These are phyloP conservation scores for Tetrapisispora arboricola DNA, from an alignment of 805 yeast species.

Conservation along the genomic window DNA sequence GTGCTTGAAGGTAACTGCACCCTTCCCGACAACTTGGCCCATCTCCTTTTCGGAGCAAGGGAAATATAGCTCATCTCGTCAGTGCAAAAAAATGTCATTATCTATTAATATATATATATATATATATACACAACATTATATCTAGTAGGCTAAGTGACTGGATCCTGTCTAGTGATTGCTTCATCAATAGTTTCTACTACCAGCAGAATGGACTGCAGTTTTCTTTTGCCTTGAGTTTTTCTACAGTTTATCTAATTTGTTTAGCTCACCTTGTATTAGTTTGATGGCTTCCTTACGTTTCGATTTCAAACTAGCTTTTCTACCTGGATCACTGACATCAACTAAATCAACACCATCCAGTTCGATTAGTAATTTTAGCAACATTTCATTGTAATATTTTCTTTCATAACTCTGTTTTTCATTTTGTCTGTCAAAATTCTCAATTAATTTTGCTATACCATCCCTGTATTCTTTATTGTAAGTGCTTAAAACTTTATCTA, in stretches of 20 bases:
- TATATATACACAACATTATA: too few relatives aligned
- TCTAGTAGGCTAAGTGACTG: too few relatives aligned
- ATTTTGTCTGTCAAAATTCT: constrained; percentile 12
- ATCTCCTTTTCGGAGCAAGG: too few relatives aligned
- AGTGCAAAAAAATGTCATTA: too few relatives aligned
- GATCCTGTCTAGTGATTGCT: too few relatives aligned
- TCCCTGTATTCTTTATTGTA: constrained; percentile 20
- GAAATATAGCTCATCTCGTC: too few relatives aligned
- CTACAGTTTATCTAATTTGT: constrained; percentile 36
- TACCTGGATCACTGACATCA: constrained; percentile 29
- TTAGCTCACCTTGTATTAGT: constrained; percentile 48
- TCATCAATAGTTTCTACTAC: not conserved
- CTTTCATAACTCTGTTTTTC: constrained; percentile 34
- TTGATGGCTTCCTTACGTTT: constrained; percentile 52
- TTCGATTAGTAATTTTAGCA: constrained; percentile 54
- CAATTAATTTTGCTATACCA: constrained; percentile 14
- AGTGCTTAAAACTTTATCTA: constrained; percentile 19
- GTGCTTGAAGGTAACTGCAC: too few relatives aligned
- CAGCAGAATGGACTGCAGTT: too few relatives aligned
- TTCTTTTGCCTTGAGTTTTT: too few relatives aligned
- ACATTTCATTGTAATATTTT: constrained; percentile 54
- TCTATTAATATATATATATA: too few relatives aligned
- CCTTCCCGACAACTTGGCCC: too few relatives aligned
- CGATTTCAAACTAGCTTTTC: constrained; percentile 40
- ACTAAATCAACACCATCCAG: constrained; percentile 51